Conservation (phyloP, 768 basidiomycete genomes). For the Mycena galopus region DNA sequence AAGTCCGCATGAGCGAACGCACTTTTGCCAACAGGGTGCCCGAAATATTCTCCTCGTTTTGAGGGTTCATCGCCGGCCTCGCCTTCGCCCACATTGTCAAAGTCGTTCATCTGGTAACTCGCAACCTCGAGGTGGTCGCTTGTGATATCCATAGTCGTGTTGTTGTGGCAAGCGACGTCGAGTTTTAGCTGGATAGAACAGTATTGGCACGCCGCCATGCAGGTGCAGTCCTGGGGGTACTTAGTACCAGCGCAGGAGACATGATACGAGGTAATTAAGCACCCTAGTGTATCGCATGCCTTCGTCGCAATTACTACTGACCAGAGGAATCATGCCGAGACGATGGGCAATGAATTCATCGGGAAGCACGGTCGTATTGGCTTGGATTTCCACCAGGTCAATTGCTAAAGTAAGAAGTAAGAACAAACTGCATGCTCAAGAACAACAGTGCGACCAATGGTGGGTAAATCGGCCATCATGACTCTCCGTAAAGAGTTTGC, state of each 20-base stretch:
- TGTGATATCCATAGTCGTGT: constrained; percentile 86
- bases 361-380: constrained; percentile 92
- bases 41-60: constrained; percentile 82
- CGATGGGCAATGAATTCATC: constrained; percentile 99
- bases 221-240: constrained; percentile 86
- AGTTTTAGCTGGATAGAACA: constrained; percentile 89
- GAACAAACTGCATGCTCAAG: constrained; percentile 54
- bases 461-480: constrained; percentile 97
- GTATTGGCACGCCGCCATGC: constrained; percentile 83
- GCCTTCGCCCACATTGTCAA: constrained; percentile 49
- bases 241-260: neutral
- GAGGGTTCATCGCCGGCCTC: constrained; percentile 77
- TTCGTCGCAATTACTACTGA: constrained; percentile 90
- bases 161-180: constrained; percentile 80
- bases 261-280: constrained; percentile 3
- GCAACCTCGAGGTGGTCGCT: constrained; percentile 85
- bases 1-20: constrained; percentile 34
- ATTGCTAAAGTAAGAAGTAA: constrained; percentile 71
- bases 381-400: constrained; percentile 93
- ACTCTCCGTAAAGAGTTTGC: constrained; percentile 95
- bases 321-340: constrained; percentile 92
- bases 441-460: constrained; percentile 68
- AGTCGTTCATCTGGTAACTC: constrained; percentile 45
- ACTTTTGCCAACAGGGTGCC: constrained; percentile 90
- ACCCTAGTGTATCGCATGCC: constrained; percentile 86